Evolutionary conservation across 2,329 filamentous ascomycete genomes (phyloP), one percentile per base, ranked within the genome.

Genomic region (Aschersonia sp.): DNA sequence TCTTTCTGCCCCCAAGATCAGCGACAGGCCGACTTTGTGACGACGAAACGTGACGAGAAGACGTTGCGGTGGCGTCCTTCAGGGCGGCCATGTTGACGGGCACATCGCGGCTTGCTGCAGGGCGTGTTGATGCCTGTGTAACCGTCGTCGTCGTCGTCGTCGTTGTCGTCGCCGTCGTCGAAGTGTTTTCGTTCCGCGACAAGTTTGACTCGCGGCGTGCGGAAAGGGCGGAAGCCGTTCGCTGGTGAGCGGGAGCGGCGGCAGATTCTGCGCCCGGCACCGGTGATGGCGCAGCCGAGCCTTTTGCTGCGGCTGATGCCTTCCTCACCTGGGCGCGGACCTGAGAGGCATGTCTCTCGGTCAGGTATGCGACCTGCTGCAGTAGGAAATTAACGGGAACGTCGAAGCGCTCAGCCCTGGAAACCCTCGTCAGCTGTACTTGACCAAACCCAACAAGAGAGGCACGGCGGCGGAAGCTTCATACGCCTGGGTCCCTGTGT

Each of bases 361-460:
- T 95, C 5, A 97, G 77, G 77, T 88, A 95, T 63, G 87, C 88
- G 52, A 88, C 88, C 65, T 98, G 88, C 61, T 95, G 87, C 12
- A 95, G 77, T 32, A 98, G 74, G 59, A 97, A 97, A 41, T 87
- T 76, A 49, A 94, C 79, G 30, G 86, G 83, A 22, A 95, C 90
- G 52, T 89, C 77, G 64, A 95, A 95, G 43, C 78, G 73, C 46
- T 76, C 71, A 44, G 86, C 87, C 59, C 83, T 84, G 55, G 22
- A 44, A 41, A n/a, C 49, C 43, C 50, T 11, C 6, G 61, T 50
- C 39, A 50, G 49, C 14, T 37, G 11, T 11, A 12, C 14, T 31
- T 7, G 12, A 5, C 32, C 22, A 60, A 55, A 50, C 48, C 56
- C 54, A 41, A 41, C 11, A 39, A 43, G 37, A 39, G 29, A 14